Percentiles rank a stretch among this genome's conserved stretches.
These are phyloP conservation scores for Zoysia pacifica DNA, from an alignment of 176 grass and related monocot genomes.

Conservation along the genomic window DNA sequence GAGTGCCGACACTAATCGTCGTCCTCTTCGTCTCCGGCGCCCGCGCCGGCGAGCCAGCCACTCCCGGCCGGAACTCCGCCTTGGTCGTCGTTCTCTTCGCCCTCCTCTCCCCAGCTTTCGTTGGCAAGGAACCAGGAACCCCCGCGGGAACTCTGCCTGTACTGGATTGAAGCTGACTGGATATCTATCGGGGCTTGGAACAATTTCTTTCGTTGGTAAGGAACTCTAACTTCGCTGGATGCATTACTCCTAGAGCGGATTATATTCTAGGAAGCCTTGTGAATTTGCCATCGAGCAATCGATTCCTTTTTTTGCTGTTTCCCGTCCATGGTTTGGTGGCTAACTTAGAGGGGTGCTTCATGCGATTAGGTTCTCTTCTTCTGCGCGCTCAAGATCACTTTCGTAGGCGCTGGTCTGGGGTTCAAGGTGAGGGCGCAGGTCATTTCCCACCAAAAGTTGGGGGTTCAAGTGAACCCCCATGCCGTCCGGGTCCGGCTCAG, in stretches of 20 bases:
- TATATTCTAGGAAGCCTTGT: not conserved
- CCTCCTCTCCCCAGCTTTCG: not conserved
- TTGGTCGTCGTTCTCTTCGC: too few relatives aligned
- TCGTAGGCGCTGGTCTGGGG: not conserved
- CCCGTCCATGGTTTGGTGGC: not conserved
- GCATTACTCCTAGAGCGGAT: not conserved
- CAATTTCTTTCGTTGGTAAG: not conserved
- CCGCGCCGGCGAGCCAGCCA: not conserved
- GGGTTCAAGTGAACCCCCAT: not conserved
- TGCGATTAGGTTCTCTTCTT: not conserved
- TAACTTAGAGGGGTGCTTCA: not conserved
- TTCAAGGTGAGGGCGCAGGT: not conserved
- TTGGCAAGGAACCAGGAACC: too few relatives aligned
- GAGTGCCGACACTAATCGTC: not conserved
- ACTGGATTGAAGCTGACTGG: not conserved
- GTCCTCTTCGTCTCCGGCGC: not conserved
- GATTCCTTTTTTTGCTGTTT: not conserved
- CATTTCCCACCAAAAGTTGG: not conserved
- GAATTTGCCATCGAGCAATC: not conserved
- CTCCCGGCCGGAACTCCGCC: not conserved
- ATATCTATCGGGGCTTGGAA: not conserved
- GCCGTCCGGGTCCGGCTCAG: not conserved
- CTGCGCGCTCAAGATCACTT: not conserved
- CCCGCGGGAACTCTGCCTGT: too few relatives aligned
- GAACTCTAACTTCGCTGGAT: conserved; percentile 13